Base-by-base conservation (phyloP, 1,284 basidiomycete species). In the Boletellus deceptivus region DNA sequence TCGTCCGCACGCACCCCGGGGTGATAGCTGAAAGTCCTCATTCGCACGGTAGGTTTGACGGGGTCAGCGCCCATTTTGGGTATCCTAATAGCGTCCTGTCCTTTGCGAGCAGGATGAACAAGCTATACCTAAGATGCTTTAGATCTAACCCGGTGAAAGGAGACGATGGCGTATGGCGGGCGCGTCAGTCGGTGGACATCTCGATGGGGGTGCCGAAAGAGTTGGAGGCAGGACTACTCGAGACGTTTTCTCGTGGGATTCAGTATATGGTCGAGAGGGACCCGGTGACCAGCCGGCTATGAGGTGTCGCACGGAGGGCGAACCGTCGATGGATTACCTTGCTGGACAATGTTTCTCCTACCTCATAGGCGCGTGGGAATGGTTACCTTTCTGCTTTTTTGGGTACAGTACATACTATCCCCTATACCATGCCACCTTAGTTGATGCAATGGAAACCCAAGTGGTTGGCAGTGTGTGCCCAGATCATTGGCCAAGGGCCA, bases 1-100 rank as follows among this genome's bases (percentile, higher is more conserved):
- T 46, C 35, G 24, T 29, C 8, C 4, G 42, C 22, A 16, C 4
- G 42, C 22, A 16, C 16, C 17, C 16, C 20, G 4, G 25, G 37
- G 6, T 3, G 24, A 14, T 6, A 8, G n/a, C 34, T 11, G 13
- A 35, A 1, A 47, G 29, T 14, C 16, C 33, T 35, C 6, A 8
- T 9, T 35, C 43, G 22, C 1, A 24, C 3, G 7, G 16, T 33
- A 55, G 59, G 34, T 47, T 71, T 27, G 59, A 70, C 34, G 70
- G 67, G 70, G 54, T 58, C 17, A 50, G 61, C 4, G 59, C 55
- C 5, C 58, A 71, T 33, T 72, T 72, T 36, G 71, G 71, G 14
- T 61, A 34, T 50, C 61, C 62, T 1, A 44, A 55, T 22, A 49
- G 52, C 10, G 53, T 55, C 10, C 56, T 54, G 17, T 67, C 70